Conservation (phyloP, 768 basidiomycete species). For the Psilocybe cyanescens region DNA sequence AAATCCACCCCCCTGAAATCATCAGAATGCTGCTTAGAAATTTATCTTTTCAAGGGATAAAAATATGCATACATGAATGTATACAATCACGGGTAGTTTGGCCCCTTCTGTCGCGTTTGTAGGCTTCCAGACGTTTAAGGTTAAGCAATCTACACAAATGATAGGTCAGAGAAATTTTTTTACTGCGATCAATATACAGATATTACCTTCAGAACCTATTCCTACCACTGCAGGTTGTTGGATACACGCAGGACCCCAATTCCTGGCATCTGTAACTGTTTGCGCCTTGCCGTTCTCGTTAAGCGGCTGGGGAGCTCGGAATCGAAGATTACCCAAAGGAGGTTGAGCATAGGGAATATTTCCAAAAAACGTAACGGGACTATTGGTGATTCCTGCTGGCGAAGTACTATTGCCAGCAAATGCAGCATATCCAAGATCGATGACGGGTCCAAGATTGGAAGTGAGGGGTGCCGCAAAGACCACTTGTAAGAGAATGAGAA, state of each 20-base stretch:
- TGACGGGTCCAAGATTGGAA: slow-evolving; percentile 37
- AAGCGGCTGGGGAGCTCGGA: slow-evolving; percentile 44
- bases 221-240: slow-evolving; percentile 50
- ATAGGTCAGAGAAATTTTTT: slow-evolving; percentile 18
- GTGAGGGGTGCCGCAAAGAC: slow-evolving; percentile 1
- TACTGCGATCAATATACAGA: not conserved
- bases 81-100: slow-evolving; percentile 39
- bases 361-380: slow-evolving; percentile 36
- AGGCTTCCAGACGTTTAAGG: slow-evolving; percentile 59
- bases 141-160: slow-evolving; percentile 53
- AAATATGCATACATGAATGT: slow-evolving; percentile 30
- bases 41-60: not conserved
- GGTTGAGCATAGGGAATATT: slow-evolving; percentile 58
- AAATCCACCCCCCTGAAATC: slow-evolving; percentile 43
- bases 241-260: slow-evolving; percentile 49
- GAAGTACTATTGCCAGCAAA: slow-evolving; percentile 45
- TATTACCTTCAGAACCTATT: slow-evolving; percentile 45
- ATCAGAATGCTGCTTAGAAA: not conserved
- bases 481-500: not conserved
- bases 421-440: slow-evolving; percentile 43
- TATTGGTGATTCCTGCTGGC: slow-evolving; percentile 34
- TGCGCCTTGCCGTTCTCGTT: slow-evolving; percentile 31
- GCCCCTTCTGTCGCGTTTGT: slow-evolving; percentile 30
- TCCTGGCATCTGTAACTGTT: slow-evolving; percentile 42
- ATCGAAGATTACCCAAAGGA: slow-evolving; percentile 48